phyloP scores from a whole-genome alignment of 306 rosid genomes.

The Trifolium pratense region DNA sequence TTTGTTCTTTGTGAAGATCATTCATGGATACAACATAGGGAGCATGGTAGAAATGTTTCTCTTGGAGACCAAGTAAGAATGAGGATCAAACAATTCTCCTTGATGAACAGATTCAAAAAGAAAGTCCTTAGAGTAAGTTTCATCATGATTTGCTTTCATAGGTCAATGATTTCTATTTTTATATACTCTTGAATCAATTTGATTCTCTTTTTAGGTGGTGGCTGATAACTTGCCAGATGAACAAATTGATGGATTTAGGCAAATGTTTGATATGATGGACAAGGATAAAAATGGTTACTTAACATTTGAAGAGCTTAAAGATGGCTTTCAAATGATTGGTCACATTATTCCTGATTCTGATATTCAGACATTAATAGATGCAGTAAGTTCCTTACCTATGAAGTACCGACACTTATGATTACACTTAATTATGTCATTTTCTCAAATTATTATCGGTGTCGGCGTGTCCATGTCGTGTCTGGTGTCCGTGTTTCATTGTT shows the following conservation, averaged over 20 bases:
- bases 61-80: constrained; percentile 82
- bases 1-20: constrained; percentile 59
- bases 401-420: too few relatives aligned
- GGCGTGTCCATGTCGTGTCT: too few relatives aligned
- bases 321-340: constrained; percentile 74
- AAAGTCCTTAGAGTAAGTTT: constrained; percentile 87
- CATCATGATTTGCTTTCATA: background rate
- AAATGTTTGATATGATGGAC: constrained; percentile 84
- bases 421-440: too few relatives aligned
- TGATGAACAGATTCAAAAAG: constrained; percentile 94
- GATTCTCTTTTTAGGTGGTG: constrained; percentile 65
- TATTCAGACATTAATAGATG: constrained; percentile 75
- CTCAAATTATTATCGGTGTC: too few relatives aligned
- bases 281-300: constrained; percentile 77
- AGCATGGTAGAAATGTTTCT: constrained; percentile 59
- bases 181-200: background rate
- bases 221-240: constrained; percentile 84
- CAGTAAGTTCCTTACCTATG: constrained; percentile 69
- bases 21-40: constrained; percentile 75
- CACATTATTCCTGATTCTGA: constrained; percentile 75
- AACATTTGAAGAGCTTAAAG: constrained; percentile 82
- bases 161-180: background rate
- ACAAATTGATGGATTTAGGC: constrained; percentile 65
- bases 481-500: too few relatives aligned
- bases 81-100: constrained; percentile 87